Evolutionary conservation across 1,284 basidiomycete genomes (phyloP), one percentile per base, ranked within the genome.

Genomic region (Xerocomus amazonicus): DNA sequence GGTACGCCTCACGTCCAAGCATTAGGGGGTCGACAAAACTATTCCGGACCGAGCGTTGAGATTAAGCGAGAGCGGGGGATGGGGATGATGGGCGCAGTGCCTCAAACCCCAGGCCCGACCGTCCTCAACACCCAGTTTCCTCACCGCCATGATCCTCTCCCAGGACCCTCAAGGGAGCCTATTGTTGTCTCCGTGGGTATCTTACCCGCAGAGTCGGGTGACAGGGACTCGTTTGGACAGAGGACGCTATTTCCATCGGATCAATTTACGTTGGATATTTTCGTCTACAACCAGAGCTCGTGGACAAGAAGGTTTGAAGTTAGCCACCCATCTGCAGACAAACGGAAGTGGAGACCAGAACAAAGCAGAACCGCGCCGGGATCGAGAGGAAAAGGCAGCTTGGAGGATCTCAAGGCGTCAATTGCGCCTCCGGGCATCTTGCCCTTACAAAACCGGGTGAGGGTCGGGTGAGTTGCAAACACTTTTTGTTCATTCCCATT

Each of bases 211-310:
- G 55, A 56, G 52, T 56, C 50, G 45, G 60, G 46, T 51, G 53
- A 31, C 51, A 50, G 47, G 36, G 58, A 53, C 40, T 55, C 61
- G 39, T 39, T 57, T 35, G 53, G 66, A 40, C 70, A 68, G 17
- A 71, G 68, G 32, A 74, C 70, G 68, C 83, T 93, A 57, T 81
- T 79, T 54, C 83, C 87, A 4, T 72, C 89, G 32, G 83, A 91
- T 56, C 76, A 79, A 43, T 95, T 95, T 66, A 84, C 81, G 36
- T 68, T 94, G 55, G 91, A 95, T 58, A 85, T 94, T 6, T 94
- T 94, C 60, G 88, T 94, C 44, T 91, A 88, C 63, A 95, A 94
- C 62, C 84, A 85, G 65, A 86, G 83, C n/a, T 75, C 81, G 43
- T 82, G 84, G 75, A 83, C 84, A 44, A 73, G 89, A 52, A 68